Base-by-base conservation (phyloP, 208 protist species). In the Trypanosoma vivax region DNA sequence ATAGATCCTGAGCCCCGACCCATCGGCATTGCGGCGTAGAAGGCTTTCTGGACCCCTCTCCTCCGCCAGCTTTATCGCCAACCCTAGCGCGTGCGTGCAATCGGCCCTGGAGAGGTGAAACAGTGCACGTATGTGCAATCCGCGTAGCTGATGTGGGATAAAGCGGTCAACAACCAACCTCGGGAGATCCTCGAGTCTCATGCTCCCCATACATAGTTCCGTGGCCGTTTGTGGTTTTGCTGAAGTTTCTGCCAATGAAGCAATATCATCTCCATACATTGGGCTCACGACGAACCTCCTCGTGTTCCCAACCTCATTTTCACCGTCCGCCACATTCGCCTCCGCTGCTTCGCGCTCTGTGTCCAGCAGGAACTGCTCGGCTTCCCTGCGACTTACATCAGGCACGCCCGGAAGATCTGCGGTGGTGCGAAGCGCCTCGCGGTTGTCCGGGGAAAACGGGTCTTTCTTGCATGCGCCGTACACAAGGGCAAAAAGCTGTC, bases 111-210 rank as follows among this genome's bases (percentile, higher is more conserved):
- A 50, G n/a, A 50, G 43, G 30, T 50, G 23, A 11, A 30, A 29
- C n/a, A 50, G 43, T 31, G 23, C 10, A 14, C 43, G 10, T 29
- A 50, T 21, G 43, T 50, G 43, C 9, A 50, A 29, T n/a, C 10
- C 43, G 7, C 43, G 43, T 4, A 50, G 23, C 5, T 50, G 7
- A 14, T 21, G 5, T 29, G 43, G 43, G 11, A 50, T 50, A n/a
- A 50, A 50, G 23, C 43, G 43, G 24, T 50, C 43, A 5, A 50
- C 43, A 4, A 50, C 43, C 5, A 50, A 6, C 23, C 23, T 13
- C 11, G 19, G 43, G 18, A 50, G 23, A 16, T 50, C 23, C 24
- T 4, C 7, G 5, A 50, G 23, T 19, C 24, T 24, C 7, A n/a
- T 29, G 24, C 5, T 31, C 7, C 11, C 10, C 23, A 9, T 30